Evolutionary conservation across 495 filamentous ascomycete genomes (phyloP).

Genomic region (Podospora sp.): DNA sequence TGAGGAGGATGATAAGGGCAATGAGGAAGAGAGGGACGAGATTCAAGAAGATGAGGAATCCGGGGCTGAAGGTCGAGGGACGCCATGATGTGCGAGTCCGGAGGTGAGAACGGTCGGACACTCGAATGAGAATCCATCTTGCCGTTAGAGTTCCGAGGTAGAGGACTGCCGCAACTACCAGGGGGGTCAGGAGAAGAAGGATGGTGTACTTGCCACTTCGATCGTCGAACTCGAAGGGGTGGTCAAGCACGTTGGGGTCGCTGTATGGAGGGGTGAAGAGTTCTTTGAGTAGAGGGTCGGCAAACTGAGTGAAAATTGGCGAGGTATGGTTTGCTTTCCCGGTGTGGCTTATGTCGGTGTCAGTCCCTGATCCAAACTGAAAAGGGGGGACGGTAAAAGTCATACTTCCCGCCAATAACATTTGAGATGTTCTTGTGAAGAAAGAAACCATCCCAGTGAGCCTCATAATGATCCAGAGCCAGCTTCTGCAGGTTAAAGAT

Average conservation of each 20-base stretch:
- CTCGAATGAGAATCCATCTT: neutral
- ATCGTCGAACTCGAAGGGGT: neutral
- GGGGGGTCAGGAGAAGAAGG: neutral
- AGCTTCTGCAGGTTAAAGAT: neutral
- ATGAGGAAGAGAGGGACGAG: neutral
- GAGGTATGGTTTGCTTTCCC: neutral
- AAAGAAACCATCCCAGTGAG: neutral
- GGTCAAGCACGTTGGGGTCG: neutral
- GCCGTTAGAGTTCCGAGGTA: neutral
- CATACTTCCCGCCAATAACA: constrained; percentile 8
- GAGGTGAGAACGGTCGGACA: neutral
- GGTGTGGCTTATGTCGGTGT: neutral
- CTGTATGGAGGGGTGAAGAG: constrained; percentile 11
- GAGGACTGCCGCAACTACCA: neutral
- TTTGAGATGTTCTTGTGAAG: constrained; percentile 7
- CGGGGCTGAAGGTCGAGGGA: constrained; percentile 3
- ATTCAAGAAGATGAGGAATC: constrained; percentile 3
- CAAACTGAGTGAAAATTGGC: constrained; percentile 5
- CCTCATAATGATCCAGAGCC: neutral
- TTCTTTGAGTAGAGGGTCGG: neutral
- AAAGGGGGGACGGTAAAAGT: neutral
- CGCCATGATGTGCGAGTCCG: neutral
- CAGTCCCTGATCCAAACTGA: neutral
- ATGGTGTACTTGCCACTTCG: neutral
- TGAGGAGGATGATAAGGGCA: neutral